Evolutionary conservation across 495 filamentous ascomycete species (phyloP), one percentile per base, ranked within the genome.

Genomic region (Trichoderma gamsii): DNA sequence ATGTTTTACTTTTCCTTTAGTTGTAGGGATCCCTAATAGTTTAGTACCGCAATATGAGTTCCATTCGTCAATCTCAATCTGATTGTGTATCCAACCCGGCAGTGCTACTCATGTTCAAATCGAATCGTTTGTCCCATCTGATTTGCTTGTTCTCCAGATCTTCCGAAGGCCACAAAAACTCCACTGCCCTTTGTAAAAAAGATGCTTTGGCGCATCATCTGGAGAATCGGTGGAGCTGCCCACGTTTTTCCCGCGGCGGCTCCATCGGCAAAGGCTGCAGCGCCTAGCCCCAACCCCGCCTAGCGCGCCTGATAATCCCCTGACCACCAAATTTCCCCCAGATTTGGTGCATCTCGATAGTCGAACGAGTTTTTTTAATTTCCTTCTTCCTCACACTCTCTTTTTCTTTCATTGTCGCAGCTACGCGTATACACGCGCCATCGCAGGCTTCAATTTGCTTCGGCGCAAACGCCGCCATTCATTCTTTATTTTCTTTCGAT

Each of bases 281-380:
- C 16, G 11, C 0, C 25, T 32, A 29, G 25, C 12, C 56, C 27
- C 12, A 32, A 32, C 12, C 23, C 3, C 9, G 56, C 23, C 56
- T 61, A 32, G 56, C 12, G 23, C 56, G 9, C 4, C 8, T 61
- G 56, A 12, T 27, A 29, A 32, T 32, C 56, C 56, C 56, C 56
- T 61, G 56, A 61, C 56, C 56, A 61, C 56, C 56, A 61, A 61
- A 61, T 61, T 61, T 61, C 56, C 56, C 51, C 56, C 56, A 32
- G 56, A 61, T 61, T 61, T 18, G 23, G 25, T 32, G 25, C 56
- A 61, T 61, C 56, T 5, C 49, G 49, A 52, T 52, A 21, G 56
- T 61, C 56, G 56, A 61, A 5, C 56, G 25, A 25, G 13, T 32
- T 61, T 61, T 61, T 32, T 56, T 29, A 29, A 29, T 29, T 29